A percentile compares a stretch with the other conserved stretches of the same genome.
Conservation (phyloP, 192 early-diverging fungal genomes). For the Backusella tuberculispora region DNA sequence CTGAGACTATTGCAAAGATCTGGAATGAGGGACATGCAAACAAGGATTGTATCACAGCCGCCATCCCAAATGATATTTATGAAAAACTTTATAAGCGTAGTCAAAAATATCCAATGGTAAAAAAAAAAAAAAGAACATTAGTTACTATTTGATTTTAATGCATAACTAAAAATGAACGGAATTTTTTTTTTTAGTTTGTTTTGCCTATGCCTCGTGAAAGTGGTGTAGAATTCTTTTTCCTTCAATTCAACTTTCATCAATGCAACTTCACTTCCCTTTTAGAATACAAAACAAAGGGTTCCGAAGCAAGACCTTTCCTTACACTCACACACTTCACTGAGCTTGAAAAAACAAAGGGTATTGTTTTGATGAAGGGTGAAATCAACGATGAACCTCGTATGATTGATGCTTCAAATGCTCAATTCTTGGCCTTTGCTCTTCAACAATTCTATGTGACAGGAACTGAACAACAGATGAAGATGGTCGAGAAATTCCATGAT, state of each 20-base stretch:
- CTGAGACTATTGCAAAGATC: conserved; percentile 39
- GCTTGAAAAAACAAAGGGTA: conserved; percentile 71
- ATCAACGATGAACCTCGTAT: conserved; percentile 55
- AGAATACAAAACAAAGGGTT: conserved; percentile 87
- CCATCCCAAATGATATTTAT: conserved; percentile 39
- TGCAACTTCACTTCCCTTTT: conserved; percentile 84
- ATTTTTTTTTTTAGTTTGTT: conserved; percentile 63
- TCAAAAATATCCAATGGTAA: conserved; percentile 48
- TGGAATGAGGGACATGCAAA: conserved; percentile 43
- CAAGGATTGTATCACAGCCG: conserved; percentile 44
- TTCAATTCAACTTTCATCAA: conserved; percentile 88
- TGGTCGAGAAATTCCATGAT: conserved; percentile 83
- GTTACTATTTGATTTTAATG: not conserved
- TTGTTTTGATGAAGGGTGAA: conserved; percentile 93
- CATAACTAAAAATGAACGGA: not conserved
- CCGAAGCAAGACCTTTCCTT: conserved; percentile 78
- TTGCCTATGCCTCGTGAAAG: conserved; percentile 79
- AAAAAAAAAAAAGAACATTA: not conserved
- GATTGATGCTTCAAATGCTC: conserved; percentile 69
- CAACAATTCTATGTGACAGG: conserved; percentile 92
- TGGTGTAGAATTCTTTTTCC: conserved; percentile 85
- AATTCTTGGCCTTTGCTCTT: conserved; percentile 76
- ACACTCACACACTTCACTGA: conserved; percentile 91
- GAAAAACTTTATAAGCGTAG: conserved; percentile 38
- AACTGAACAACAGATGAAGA: conserved; percentile 55